Percentiles rank a stretch among this genome's conserved stretches.
These are phyloP conservation scores for Withania somnifera DNA, from an alignment of 305 asterid species.

Conservation along the genomic window DNA sequence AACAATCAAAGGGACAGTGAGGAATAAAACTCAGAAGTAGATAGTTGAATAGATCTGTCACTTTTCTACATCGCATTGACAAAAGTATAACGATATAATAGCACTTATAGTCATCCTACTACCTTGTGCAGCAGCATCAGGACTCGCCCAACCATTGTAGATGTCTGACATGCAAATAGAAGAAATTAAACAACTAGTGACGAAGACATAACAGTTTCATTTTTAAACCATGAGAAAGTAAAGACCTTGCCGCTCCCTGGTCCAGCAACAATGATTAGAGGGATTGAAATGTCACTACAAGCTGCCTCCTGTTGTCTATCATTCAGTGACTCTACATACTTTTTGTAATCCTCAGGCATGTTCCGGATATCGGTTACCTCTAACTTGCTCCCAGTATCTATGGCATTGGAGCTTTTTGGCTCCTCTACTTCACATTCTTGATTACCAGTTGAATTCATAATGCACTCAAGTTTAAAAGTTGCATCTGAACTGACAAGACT, in stretches of 20 bases:
- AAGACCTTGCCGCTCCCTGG: slow-evolving; percentile 99
- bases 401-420: slow-evolving; percentile 15
- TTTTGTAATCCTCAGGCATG: slow-evolving; percentile 77
- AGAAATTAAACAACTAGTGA: slow-evolving; percentile 14
- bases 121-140: slow-evolving; percentile 76
- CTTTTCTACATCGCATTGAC: slow-evolving; percentile 1
- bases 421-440: slow-evolving; percentile 19
- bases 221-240: slow-evolving; percentile 5
- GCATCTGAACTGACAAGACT: slow-evolving; percentile 17
- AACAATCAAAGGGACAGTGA: slow-evolving; percentile 1
- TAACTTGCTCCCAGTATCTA: slow-evolving; percentile 39
- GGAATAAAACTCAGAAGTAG: background rate
- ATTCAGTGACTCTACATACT: slow-evolving; percentile 59
- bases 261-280: slow-evolving; percentile 93
- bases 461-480: slow-evolving; percentile 20
- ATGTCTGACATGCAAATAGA: slow-evolving; percentile 52
- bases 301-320: slow-evolving; percentile 96
- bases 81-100: background rate
- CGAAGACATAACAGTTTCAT: slow-evolving; percentile 11
- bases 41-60: background rate
- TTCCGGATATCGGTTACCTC: slow-evolving; percentile 18
- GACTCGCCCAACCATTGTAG: slow-evolving; percentile 97
- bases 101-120: slow-evolving; percentile 1
- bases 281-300: slow-evolving; percentile 69
- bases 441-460: slow-evolving; percentile 15